phyloP scores from a whole-genome alignment of 352 stramenopile genomes.

The Globisporangium yorkense region DNA sequence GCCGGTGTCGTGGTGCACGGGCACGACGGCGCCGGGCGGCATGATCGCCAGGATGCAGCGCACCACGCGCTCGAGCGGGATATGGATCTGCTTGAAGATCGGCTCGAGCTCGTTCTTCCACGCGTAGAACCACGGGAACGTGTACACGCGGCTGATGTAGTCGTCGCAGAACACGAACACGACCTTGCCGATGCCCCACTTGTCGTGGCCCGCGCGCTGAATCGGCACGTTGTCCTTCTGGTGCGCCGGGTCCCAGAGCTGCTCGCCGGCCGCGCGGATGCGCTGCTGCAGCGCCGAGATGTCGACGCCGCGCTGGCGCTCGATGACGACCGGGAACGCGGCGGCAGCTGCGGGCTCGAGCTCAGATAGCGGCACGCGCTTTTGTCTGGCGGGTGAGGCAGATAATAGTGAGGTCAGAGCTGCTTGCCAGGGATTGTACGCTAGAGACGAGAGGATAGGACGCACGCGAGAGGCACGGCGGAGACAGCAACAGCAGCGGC shows the following conservation, averaged over 20 bases:
- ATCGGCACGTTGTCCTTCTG: constrained; percentile 90
- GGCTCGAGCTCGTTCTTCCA: constrained; percentile 73
- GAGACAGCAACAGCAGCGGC: background rate
- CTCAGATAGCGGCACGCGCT: constrained; percentile 60
- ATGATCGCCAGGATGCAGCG: constrained; percentile 95
- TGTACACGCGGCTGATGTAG: constrained; percentile 94
- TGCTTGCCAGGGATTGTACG: background rate
- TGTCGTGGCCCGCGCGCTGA: constrained; percentile 93
- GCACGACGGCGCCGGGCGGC: constrained; percentile 93
- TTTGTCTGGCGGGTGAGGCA: constrained; percentile 35
- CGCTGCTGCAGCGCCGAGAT: constrained; percentile 56
- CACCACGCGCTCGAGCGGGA: constrained; percentile 75
- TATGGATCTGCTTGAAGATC: constrained; percentile 88
- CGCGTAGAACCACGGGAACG: constrained; percentile 92
- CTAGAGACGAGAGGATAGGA: background rate
- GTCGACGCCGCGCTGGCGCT: constrained; percentile 57
- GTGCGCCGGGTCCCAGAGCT: constrained; percentile 61
- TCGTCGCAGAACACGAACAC: constrained; percentile 99
- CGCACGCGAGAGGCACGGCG: constrained; percentile 9
- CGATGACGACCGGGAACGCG: constrained; percentile 42
- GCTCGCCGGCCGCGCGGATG: constrained; percentile 32
- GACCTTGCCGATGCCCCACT: constrained; percentile 97
- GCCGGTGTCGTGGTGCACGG: constrained; percentile 96
- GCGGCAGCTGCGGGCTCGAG: constrained; percentile 34
- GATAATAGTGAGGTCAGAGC: background rate